Evolutionary conservation across 73 alveolate genomes (phyloP).

Genomic region (Breviolum minutum): DNA sequence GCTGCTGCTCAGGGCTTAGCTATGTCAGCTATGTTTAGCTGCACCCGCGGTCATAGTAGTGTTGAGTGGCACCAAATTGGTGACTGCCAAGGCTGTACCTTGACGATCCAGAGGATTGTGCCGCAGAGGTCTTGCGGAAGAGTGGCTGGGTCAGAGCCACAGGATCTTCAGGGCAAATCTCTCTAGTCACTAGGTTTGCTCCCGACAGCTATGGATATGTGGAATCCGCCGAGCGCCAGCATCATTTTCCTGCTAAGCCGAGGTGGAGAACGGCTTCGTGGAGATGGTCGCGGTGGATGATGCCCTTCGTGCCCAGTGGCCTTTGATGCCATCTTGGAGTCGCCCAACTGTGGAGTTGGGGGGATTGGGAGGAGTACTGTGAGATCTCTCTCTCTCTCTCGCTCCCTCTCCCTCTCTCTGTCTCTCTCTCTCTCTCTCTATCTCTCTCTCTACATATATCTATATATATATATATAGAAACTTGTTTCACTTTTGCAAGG

Average conservation of each 20-base stretch:
- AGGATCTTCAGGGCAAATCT: neutral
- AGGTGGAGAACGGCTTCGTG: slow-evolving; percentile 79
- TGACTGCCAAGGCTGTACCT: slow-evolving; percentile 27
- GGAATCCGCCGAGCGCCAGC: neutral
- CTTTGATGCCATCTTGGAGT: slow-evolving; percentile 93
- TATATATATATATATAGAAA: too few relatives aligned
- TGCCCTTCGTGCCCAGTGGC: slow-evolving; percentile 59
- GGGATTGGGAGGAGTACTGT: neutral
- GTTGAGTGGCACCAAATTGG: neutral
- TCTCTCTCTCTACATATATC: too few relatives aligned
- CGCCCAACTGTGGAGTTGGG: neutral
- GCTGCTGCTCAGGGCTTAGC: slow-evolving; percentile 13
- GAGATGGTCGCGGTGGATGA: slow-evolving; percentile 49
- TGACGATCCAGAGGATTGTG: slow-evolving; percentile 56
- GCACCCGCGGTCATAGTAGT: neutral
- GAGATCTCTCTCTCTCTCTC: too few relatives aligned
- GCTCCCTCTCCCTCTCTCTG: too few relatives aligned
- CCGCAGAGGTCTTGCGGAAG: slow-evolving; percentile 76
- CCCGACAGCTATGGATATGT: too few relatives aligned
- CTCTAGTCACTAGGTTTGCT: too few relatives aligned
- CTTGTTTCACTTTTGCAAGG: too few relatives aligned
- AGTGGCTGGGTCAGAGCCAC: slow-evolving; percentile 60
- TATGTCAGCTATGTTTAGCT: neutral
- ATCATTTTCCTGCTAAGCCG: neutral
- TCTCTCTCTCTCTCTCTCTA: too few relatives aligned